Conservation (phyloP, 2,329 filamentous ascomycete species). For the Alternaria burnsii region DNA sequence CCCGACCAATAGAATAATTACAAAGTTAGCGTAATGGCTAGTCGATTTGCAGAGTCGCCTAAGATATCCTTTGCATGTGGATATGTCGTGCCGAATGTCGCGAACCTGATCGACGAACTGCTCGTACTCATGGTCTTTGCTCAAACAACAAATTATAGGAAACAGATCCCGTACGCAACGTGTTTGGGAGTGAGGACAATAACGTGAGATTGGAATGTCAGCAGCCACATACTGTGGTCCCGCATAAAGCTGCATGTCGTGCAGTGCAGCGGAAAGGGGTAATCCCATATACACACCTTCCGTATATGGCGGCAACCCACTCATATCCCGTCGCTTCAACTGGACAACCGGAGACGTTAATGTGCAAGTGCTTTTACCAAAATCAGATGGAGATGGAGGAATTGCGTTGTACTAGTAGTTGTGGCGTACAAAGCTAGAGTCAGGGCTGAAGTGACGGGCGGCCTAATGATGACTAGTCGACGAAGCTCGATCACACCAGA, state of each 20-base stretch:
- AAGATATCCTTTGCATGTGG: background rate
- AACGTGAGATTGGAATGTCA: background rate
- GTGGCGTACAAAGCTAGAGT: background rate
- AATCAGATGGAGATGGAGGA: background rate
- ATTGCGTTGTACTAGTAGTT: background rate
- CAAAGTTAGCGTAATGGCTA: background rate
- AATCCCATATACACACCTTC: background rate
- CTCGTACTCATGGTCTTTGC: conserved; percentile 2
- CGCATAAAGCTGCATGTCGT: background rate
- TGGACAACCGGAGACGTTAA: background rate
- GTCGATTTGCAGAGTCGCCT: background rate
- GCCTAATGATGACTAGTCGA: conserved; percentile 2
- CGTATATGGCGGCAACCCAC: background rate
- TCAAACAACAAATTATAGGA: background rate
- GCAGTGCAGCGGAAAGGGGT: background rate
- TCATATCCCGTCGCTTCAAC: background rate
- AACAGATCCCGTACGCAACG: background rate
- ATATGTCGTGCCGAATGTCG: background rate
- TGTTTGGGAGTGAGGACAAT: background rate
- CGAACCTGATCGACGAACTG: conserved; percentile 5
- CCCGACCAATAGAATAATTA: background rate
- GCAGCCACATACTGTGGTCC: background rate
- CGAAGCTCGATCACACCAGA: background rate
- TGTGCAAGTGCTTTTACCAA: background rate
- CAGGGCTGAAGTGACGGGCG: conserved; percentile 2